Base-by-base conservation (phyloP, 2,329 filamentous ascomycete species). In the Sclerotinia spermophila region DNA sequence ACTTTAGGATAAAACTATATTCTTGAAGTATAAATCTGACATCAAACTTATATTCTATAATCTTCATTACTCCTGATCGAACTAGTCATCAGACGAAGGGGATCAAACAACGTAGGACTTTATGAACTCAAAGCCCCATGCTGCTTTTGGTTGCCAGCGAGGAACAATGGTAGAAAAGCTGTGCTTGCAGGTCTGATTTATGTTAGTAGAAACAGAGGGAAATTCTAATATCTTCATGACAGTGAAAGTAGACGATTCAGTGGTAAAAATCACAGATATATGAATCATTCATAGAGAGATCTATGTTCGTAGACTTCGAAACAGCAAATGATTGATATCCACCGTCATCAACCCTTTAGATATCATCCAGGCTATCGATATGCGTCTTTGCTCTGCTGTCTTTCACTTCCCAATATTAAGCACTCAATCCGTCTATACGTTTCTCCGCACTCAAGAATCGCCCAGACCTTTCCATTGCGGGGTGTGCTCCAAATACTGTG, bases 401-500 rank as follows among this genome's bases (percentile, higher is more conserved):
- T 51, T n/a, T 2, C 45, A n/a, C 45, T 5, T 11, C 3, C n/a
- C 5, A 51, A 51, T 3, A 51, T 51, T 3, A 51, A 51, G 11
- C 24, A 27, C 5, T 15, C 27, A 0, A 3, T 15, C 0, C 5
- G 24, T 15, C 11, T 51, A 17, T 7, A 1, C 2, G 44, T 27
- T 27, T 5, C 2, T 27, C 0, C 48, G 3, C n/a, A 27, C 1
- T 1, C 13, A 51, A 3, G 2, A 8, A 0, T 0, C 0, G 1
- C 27, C 48, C n/a, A n/a, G 45, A 27, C 45, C 40, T 42, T 42
- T 10, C 13, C 11, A 42, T 11, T 15, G 15, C 2, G 11, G 15
- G 40, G 15, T 13, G 13, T 15, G 40, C 40, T 15, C 5, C 4
- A 42, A 42, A 42, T 1, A 3, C 2, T 3, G 2, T 42, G 38